Base-by-base conservation (phyloP, 768 basidiomycete genomes). In the Sarcomyxa edulis region DNA sequence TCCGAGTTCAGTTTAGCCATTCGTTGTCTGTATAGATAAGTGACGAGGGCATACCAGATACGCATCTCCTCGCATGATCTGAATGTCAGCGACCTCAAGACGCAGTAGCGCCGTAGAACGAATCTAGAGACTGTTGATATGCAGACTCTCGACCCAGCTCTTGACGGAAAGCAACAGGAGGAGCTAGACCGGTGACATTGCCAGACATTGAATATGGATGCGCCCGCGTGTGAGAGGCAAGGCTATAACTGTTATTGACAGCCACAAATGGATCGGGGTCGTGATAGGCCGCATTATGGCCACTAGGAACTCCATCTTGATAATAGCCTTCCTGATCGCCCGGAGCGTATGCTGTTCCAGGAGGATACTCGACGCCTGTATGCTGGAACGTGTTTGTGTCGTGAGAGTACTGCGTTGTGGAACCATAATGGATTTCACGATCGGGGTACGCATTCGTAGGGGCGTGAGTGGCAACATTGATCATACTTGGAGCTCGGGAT, bases 101-200 rank as follows among this genome's bases (percentile, higher is more conserved):
- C n/a, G n/a, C n/a, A n/a, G 51, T 29, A 20, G 47, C 49, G 48
- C 46, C 47, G 28, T 53, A 50, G 47, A 52, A 52, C 23, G 51
- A 52, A 28, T 52, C 51, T 34, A 48, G 44, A 3, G 51, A 50
- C 37, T 37, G 51, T 19, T 50, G 42, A 38, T 47, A 48, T 10
- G 19, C 37, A 6, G 48, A 50, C 28, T 48, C 48, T 24, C 51
- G 48, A 6, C 35, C 44, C 10, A 22, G 31, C 20, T 43, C 29
- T 8, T 42, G 34, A 24, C 35, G 44, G 28, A 42, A 28, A 6
- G 50, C 39, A 30, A 42, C 40, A 18, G 51, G 46, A 11, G 46
- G 41, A 1, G 35, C 45, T 8, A 28, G 24, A 19, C 35, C 37
- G 12, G 34, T 11, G 42, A 34, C 14, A 19, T 23, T 40, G 2